Conservation (phyloP, 2,329 filamentous ascomycete species). For the Aspergillus oerlinghausenensis region DNA sequence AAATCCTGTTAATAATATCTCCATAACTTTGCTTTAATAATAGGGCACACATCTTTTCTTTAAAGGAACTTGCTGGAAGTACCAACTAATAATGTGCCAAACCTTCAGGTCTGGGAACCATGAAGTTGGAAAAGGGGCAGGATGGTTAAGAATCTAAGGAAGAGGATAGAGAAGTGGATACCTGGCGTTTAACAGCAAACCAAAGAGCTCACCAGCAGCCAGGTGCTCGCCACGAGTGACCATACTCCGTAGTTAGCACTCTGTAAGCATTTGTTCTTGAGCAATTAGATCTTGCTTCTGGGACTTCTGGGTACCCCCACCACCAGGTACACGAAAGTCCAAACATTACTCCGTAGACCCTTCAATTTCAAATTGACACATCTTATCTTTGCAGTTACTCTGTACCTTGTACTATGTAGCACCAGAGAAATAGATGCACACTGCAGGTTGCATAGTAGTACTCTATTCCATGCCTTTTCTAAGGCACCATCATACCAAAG, state of each 20-base stretch:
- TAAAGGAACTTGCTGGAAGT: not conserved
- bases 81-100: not conserved
- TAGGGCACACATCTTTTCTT: not conserved
- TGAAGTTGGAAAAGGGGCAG: constrained; percentile 13
- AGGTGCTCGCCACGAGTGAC: constrained; percentile 11
- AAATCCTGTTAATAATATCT: not conserved
- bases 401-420: not conserved
- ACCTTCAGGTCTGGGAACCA: not conserved
- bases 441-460: not conserved
- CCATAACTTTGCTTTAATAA: not conserved
- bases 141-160: not conserved
- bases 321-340: not conserved
- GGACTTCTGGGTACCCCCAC: not conserved
- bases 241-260: too few species aligned
- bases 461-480: not conserved
- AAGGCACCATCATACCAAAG: not conserved
- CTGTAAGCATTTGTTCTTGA: not conserved
- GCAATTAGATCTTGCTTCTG: too few species aligned
- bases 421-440: not conserved
- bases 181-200: constrained; percentile 14
- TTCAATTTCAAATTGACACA: not conserved
- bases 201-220: not conserved
- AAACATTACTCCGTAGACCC: not conserved
- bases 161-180: constrained; percentile 10
- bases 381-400: not conserved